A percentile compares a stretch with the other conserved stretches of the same genome.
Conservation (phyloP, 352 stramenopile genomes). For the Globisporangium acanthophoron region DNA sequence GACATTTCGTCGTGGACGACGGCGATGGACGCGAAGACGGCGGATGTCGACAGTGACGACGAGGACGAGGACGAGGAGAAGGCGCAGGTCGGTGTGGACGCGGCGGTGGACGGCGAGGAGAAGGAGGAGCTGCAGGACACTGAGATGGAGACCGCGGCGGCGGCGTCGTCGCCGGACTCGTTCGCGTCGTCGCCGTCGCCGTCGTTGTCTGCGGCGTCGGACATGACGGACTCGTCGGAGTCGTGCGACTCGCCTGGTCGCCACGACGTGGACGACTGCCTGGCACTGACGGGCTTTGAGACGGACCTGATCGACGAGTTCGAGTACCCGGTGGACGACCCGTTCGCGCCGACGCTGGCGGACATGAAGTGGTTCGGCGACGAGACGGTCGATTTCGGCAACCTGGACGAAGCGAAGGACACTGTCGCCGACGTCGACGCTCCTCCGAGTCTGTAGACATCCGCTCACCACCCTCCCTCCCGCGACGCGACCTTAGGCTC, state of each 20-base stretch:
- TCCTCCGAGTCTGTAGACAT: not conserved
- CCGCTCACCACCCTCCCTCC: not conserved
- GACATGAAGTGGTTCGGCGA: constrained; percentile 64
- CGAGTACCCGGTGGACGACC: constrained; percentile 75
- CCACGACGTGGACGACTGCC: constrained; percentile 35
- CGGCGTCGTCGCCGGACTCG: constrained; percentile 1
- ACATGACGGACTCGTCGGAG: constrained; percentile 59
- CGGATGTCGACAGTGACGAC: constrained; percentile 28
- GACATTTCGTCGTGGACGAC: constrained; percentile 73
- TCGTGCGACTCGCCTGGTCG: constrained; percentile 46
- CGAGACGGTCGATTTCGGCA: constrained; percentile 43
- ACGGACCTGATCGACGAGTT: constrained; percentile 78
- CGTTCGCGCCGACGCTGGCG: constrained; percentile 48
- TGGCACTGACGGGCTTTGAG: constrained; percentile 39
- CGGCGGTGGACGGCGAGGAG: constrained; percentile 9
- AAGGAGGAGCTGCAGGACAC: constrained; percentile 8
- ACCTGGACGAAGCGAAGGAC: constrained; percentile 19
- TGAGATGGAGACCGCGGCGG: not conserved
- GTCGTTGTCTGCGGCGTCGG: constrained; percentile 63
- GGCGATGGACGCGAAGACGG: constrained; percentile 23
- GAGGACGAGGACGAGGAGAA: constrained; percentile 7
- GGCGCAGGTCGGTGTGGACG: not conserved
- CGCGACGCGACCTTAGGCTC: not conserved
- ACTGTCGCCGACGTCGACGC: constrained; percentile 17
- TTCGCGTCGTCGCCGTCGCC: constrained; percentile 7